Evolutionary conservation across 1,284 basidiomycete species (phyloP).

Genomic region (Pseudozyma flocculosa): DNA sequence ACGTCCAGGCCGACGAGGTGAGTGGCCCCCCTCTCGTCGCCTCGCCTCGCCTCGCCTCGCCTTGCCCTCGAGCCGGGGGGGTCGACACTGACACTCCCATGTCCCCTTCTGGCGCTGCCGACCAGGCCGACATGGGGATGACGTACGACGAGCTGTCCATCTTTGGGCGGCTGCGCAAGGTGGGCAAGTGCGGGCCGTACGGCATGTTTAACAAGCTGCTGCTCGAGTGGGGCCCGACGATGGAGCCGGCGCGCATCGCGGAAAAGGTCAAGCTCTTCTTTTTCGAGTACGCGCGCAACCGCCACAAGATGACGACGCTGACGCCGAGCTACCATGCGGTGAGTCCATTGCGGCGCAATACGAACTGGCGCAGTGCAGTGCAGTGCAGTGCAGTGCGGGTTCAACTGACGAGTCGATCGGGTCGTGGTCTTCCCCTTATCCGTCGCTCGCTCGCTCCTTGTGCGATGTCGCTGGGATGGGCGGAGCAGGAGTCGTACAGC

Average conservation of each 20-base stretch:
- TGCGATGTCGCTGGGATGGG: not conserved
- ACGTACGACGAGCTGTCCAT: conserved; percentile 95
- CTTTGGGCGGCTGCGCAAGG: conserved; percentile 88
- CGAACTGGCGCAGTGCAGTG: too few species aligned
- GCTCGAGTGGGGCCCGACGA: conserved; percentile 76
- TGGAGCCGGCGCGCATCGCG: conserved; percentile 69
- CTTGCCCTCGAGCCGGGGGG: not conserved
- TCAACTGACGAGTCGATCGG: too few species aligned
- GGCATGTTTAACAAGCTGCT: conserved; percentile 92
- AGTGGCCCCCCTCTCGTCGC: conserved; percentile 44
- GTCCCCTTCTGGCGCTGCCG: not conserved
- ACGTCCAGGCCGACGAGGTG: conserved; percentile 88
- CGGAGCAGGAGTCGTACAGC: conserved; percentile 79
- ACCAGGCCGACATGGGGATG: conserved; percentile 79
- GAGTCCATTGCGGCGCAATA: too few species aligned
- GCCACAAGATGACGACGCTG: conserved; percentile 99
- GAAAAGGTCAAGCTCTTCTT: conserved; percentile 97
- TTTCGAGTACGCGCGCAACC: conserved; percentile 92
- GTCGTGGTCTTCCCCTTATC: too few species aligned
- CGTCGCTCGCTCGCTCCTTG: too few species aligned
- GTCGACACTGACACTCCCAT: too few species aligned
- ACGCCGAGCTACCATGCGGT: conserved; percentile 94
- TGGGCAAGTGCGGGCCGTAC: conserved; percentile 95
- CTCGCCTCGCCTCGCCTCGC: not conserved
- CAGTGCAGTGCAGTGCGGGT: too few species aligned